Base-by-base conservation (phyloP, 768 basidiomycete genomes). In the Russula emetica region DNA sequence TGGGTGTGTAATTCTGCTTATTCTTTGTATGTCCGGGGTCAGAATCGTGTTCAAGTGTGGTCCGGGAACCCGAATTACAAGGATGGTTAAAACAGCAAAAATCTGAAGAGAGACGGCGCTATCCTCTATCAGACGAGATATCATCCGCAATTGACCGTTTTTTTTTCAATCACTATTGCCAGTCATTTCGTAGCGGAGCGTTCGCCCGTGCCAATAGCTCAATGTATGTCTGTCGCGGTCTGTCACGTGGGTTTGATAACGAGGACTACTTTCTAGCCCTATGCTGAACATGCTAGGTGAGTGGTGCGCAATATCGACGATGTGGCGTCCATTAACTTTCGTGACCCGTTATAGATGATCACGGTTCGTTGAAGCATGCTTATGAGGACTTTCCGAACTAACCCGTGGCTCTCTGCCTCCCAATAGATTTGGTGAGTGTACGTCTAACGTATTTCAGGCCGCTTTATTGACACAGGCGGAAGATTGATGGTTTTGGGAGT, bases 111-210 rank as follows among this genome's bases (percentile, higher is more conserved):
- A 93, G 90, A 76, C 79, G 83, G 63, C 67, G 67, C 1, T 83
- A 78, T 66, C 79, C 78, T 0, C 72, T 97, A 9, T 87, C 87
- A 0, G 79, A 84, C 1, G 91, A 92, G 69, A 90, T 98, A 67
- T 75, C 75, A 53, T 70, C 78, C 6, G 87, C 90, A 6, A 85
- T 98, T 50, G 94, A 97, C 72, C 81, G 94, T 45, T 94, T 89
- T 72, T 88, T 87, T 72, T 96, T 95, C 78, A 90, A 87, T 64
- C 94, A 95, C 70, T 98, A 98, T 74, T 96, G 94, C 70, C 82
- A 88, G 55, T 74, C 79, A 52, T 98, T 96, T 76, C 83, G 94
- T 64, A 85, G 84, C 57, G 93, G 94, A 7, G 94, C 92, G 0
- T 98, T 96, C 74, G 91, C 92, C 1, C 79, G 90, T 58, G 93